Percentiles rank a stretch among this genome's conserved stretches.
Conservation (phyloP, 208 protist genomes). For the Angomonas desouzai region DNA sequence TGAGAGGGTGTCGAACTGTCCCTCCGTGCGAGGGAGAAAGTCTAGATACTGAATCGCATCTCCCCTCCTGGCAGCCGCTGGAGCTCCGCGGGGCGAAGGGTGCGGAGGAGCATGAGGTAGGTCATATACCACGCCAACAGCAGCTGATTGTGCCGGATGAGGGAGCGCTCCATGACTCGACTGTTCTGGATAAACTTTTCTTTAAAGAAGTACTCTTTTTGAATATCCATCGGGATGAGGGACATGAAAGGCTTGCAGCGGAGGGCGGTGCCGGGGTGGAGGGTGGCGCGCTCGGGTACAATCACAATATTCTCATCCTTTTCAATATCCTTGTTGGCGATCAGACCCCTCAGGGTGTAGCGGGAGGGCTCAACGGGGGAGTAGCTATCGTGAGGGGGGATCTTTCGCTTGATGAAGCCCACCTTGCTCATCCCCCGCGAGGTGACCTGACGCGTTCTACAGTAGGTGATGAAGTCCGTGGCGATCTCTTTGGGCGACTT, state of each 20-base stretch:
- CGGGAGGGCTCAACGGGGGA: not conserved
- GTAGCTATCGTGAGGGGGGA: not conserved
- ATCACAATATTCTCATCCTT: constrained; percentile 76
- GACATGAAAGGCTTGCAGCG: constrained; percentile 37
- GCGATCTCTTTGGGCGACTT: constrained; percentile 38
- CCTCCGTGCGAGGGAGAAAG: constrained; percentile 76
- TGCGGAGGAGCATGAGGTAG: constrained; percentile 55
- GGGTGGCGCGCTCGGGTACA: constrained; percentile 54
- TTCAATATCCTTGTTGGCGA: constrained; percentile 69
- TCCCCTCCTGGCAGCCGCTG: constrained; percentile 17
- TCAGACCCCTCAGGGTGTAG: constrained; percentile 49
- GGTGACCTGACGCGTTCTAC: constrained; percentile 44
- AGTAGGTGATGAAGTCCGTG: constrained; percentile 59
- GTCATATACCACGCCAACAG: constrained; percentile 77
- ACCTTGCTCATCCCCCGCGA: constrained; percentile 62
- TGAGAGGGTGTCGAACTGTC: constrained; percentile 67
- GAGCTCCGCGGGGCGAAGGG: constrained; percentile 22
- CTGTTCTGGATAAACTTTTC: constrained; percentile 45
- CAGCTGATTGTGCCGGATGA: constrained; percentile 78
- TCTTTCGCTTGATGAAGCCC: constrained; percentile 34
- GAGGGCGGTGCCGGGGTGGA: constrained; percentile 50
- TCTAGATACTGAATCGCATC: constrained; percentile 60
- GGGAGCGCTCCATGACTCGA: constrained; percentile 50
- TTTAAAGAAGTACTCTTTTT: constrained; percentile 28
- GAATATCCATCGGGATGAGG: constrained; percentile 32